Percentiles rank a stretch among this genome's conserved stretches.
Conservation (phyloP, 2,329 filamentous ascomycete genomes). For the Apiospora rasikravindrae region DNA sequence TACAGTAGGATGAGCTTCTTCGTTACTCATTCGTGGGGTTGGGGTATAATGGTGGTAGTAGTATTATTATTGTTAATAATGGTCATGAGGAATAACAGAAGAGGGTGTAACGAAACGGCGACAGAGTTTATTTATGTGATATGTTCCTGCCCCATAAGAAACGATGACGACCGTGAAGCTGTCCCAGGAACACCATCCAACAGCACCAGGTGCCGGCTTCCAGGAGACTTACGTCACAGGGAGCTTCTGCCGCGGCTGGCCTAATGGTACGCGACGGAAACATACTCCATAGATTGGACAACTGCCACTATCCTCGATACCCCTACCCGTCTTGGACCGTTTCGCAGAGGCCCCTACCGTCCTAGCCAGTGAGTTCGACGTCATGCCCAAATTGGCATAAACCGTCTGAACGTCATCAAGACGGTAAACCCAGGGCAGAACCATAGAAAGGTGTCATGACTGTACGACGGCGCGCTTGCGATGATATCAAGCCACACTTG, state of each 20-base stretch:
- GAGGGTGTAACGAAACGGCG: constrained; percentile 9
- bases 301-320: neutral
- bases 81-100: constrained; percentile 16
- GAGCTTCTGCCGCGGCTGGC: neutral
- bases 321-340: neutral
- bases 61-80: constrained; percentile 16
- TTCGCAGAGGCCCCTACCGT: neutral
- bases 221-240: constrained; percentile 25
- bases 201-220: constrained; percentile 7
- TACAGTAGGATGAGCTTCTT: constrained; percentile 5
- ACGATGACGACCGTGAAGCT: constrained; percentile 11
- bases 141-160: neutral
- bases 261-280: constrained; percentile 3
- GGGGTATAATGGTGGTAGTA: neutral
- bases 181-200: neutral
- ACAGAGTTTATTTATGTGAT: constrained; percentile 15
- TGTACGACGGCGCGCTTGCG: constrained; percentile 7
- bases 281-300: neutral
- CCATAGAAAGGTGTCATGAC: constrained; percentile 9
- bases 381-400: constrained; percentile 21
- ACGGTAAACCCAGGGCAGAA: constrained; percentile 10
- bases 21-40: neutral
- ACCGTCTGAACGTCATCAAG: constrained; percentile 23
- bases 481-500: constrained; percentile 27
- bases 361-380: constrained; percentile 17